Evolutionary conservation across 2,329 filamentous ascomycete genomes (phyloP).

Genomic region (Neofusicoccum ribis): DNA sequence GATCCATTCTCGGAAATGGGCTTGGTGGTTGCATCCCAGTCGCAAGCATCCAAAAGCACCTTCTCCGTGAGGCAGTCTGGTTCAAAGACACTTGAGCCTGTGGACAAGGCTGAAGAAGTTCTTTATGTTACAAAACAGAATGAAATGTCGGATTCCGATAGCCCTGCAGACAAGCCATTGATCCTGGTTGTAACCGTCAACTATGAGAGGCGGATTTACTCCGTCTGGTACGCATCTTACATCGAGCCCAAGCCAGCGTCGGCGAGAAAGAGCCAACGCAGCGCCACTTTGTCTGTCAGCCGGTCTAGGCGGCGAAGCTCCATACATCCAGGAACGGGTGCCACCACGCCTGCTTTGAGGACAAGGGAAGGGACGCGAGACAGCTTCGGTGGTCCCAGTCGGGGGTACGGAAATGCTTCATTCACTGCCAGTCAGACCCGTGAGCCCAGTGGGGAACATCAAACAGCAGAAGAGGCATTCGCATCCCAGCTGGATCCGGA

Average conservation of each 20-base stretch:
- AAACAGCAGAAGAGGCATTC: slow-evolving; percentile 49
- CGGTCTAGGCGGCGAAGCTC: slow-evolving; percentile 65
- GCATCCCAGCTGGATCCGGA: slow-evolving; percentile 53
- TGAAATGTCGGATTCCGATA: slow-evolving; percentile 53
- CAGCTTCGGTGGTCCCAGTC: slow-evolving; percentile 64
- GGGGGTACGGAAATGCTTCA: slow-evolving; percentile 44
- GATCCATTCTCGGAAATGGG: slow-evolving; percentile 86
- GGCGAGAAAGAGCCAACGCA: slow-evolving; percentile 41
- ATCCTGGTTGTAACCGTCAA: slow-evolving; percentile 81
- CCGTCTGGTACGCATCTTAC: slow-evolving; percentile 81
- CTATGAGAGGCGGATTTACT: slow-evolving; percentile 72
- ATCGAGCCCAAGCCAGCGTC: slow-evolving; percentile 62
- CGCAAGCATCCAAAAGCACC: slow-evolving; percentile 16
- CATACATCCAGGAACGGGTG: slow-evolving; percentile 60
- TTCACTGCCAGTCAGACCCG: slow-evolving; percentile 34
- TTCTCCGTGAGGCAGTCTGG: slow-evolving; percentile 34
- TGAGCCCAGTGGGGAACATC: slow-evolving; percentile 34
- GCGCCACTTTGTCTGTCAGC: slow-evolving; percentile 28
- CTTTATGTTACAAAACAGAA: slow-evolving; percentile 73
- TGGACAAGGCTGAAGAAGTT: slow-evolving; percentile 79
- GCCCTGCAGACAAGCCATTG: slow-evolving; percentile 47
- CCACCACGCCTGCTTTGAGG: slow-evolving; percentile 69
- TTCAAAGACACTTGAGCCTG: slow-evolving; percentile 52
- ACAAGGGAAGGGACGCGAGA: slow-evolving; percentile 69
- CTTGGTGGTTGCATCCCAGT: slow-evolving; percentile 61